Evolutionary conservation across 2,329 filamentous ascomycete species (phyloP), one percentile per base, ranked within the genome.

Genomic region (Botryotinia calthae): DNA sequence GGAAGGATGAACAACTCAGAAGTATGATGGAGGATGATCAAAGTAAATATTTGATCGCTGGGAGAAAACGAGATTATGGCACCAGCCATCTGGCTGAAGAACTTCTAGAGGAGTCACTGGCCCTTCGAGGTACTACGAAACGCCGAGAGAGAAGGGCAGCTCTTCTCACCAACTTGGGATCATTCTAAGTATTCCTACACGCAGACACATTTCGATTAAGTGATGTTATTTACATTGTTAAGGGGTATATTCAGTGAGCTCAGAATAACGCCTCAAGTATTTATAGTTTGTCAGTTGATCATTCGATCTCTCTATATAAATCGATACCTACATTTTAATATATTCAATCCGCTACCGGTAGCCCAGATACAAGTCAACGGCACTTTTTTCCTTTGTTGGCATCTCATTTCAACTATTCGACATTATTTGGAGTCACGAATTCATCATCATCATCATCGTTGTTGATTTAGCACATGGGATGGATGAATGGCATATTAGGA

Each of bases 111-210:
- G 62, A 59, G n/a, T 56, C 65, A 4, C 40, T 25, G 31, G 70
- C 59, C 10, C 31, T 68, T 18, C 44, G 70, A 46, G 63, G 70
- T 42, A 72, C 63, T 40, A 68, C 63, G 9, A 72, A 68, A 34
- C 70, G 70, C n/a, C 51, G 70, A 40, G 70, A 72, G n/a, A 59
- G 42, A 28, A 58, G 70, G 54, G 42, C 42, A 6, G 63, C 70
- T 16, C 70, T 68, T 48, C 40, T 68, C 25, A 72, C 70, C 4
- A 58, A 37, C 9, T 28, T 72, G 16, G 42, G 25, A 18, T 28
- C 31, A n/a, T 72, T 72, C 31, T 72, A 68, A 72, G 40, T 25
- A 42, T 18, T 46, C 20, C 28, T 8, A 42, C 56, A 59, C 18
- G 20, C 48, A n/a, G 31, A 34, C 16, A 28, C 6, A 51, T 51